Evolutionary conservation across 805 yeast genomes (phyloP).

Genomic region (Debaryomyces tyrocola): DNA sequence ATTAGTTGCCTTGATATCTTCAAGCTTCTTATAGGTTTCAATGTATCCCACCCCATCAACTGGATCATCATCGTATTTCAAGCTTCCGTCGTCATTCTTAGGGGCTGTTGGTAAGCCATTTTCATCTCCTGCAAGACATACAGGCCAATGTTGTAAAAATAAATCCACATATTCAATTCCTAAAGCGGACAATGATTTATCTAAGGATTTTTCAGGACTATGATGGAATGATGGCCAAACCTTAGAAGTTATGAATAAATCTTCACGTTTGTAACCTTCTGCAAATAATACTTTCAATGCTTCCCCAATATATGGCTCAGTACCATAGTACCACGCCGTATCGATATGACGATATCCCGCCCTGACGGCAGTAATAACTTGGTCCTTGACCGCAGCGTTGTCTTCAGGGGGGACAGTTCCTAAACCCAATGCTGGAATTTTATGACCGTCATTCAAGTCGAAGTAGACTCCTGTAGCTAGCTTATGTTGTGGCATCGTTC

Average conservation of each 20-base stretch:
- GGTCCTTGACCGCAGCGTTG: conserved; percentile 29
- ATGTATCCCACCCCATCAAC: conserved; percentile 30
- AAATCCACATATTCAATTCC: conserved; percentile 48
- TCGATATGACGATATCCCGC: conserved; percentile 52
- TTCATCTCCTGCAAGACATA: conserved; percentile 40
- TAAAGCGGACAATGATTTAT: conserved; percentile 38
- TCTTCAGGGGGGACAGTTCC: conserved; percentile 47
- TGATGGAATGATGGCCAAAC: conserved; percentile 46
- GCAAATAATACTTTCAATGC: conserved; percentile 48
- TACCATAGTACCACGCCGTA: conserved; percentile 52
- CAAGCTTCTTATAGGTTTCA: conserved; percentile 29
- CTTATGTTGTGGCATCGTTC: conserved; percentile 4
- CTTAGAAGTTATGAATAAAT: conserved; percentile 36
- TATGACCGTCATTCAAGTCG: conserved; percentile 55
- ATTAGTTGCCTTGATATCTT: conserved; percentile 25
- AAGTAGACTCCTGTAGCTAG: conserved; percentile 40
- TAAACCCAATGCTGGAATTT: conserved; percentile 67
- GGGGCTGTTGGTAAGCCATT: conserved; percentile 40
- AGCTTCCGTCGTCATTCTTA: conserved; percentile 33
- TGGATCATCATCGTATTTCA: conserved; percentile 35
- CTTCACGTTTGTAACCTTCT: conserved; percentile 52
- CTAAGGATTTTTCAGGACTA: conserved; percentile 41
- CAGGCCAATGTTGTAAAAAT: conserved; percentile 52
- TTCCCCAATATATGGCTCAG: conserved; percentile 44
- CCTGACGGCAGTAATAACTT: conserved; percentile 37